Base-by-base conservation (phyloP, 352 stramenopile genomes). In the Phytophthora nicotianae region DNA sequence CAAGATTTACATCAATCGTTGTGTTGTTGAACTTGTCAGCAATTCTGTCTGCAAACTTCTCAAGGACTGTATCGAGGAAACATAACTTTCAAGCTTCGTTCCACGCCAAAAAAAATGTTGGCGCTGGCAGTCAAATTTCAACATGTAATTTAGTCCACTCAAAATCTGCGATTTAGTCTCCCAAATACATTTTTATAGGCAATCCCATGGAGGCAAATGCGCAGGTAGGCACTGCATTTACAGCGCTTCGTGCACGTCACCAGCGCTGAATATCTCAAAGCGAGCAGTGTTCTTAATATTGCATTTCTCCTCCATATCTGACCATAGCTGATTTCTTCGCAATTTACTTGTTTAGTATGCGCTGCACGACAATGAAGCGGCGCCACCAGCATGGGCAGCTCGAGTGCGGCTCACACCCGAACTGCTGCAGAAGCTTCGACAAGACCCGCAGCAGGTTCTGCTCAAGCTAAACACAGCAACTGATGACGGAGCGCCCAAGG, bases 331-430 rank as follows among this genome's bases (percentile, higher is more conserved):
- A 24, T 37, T 51, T 27, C 2, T 14, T 27, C 21, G n/a, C 21
- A 38, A 11, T 27, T 11, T 23, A 13, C 9, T 16, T 24, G n/a
- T 65, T 16, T 52, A 93, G 82, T 93, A 93, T 50, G 84, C 80
- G 49, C 72, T 93, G 43, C 72, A 88, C 42, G 80, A 91, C 47
- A 79, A 63, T 43, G 76, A 82, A 35, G 62, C 29, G 20, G 56
- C 40, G n/a, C 55, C 50, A 33, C 46, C 65, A 33, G 60, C 61
- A 19, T 94, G 86, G 86, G 80, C 83, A 23, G 86, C 86, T 55
- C 78, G 84, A 56, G 72, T 94, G 43, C 81, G 82, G 24, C 61
- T 94, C 35, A 94, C 86, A 48, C 86, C 86, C 4, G 86, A 94
- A 56, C 65, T 94, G 53, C 67, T 94, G 50, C 42, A 72, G 45